phyloP scores from a whole-genome alignment of 2,329 filamentous ascomycete species.

The Graphilbum ipis-grandicollis region DNA sequence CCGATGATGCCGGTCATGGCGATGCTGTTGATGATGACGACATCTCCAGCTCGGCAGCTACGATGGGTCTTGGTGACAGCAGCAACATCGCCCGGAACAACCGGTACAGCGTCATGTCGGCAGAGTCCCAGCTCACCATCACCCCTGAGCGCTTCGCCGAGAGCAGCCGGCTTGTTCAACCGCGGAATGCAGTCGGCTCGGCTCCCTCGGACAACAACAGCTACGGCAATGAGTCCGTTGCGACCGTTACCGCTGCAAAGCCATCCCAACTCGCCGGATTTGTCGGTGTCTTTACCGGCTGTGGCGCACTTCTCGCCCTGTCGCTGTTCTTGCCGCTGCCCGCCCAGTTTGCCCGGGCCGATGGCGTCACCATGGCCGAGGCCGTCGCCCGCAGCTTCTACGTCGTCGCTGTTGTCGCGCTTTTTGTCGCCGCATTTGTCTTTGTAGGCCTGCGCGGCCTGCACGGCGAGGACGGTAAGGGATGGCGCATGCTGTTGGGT shows the following conservation, averaged over 20 bases:
- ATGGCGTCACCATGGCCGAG: constrained; percentile 53
- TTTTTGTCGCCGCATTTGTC: constrained; percentile 57
- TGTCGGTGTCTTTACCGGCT: constrained; percentile 84
- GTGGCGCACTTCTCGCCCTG: constrained; percentile 75
- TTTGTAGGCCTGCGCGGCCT: constrained; percentile 57
- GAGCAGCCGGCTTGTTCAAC: too few relatives aligned
- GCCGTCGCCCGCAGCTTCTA: constrained; percentile 80
- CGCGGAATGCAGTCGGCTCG: constrained; percentile 10
- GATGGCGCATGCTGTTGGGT: constrained; percentile 42
- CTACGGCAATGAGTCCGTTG: constrained; percentile 8
- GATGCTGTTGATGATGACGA: too few relatives aligned
- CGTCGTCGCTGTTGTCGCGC: constrained; percentile 55
- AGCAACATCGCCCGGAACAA: constrained; percentile 58
- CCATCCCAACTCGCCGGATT: constrained; percentile 59
- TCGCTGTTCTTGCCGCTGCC: constrained; percentile 74
- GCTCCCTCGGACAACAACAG: constrained; percentile 10
- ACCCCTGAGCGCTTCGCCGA: constrained; percentile 42
- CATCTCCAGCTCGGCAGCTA: constrained; percentile 1
- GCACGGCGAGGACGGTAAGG: constrained; percentile 62
- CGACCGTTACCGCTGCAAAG: constrained; percentile 17
- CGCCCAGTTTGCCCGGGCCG: constrained; percentile 52
- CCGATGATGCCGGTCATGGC: too few relatives aligned
- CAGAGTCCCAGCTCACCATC: constrained; percentile 60
- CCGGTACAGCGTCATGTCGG: constrained; percentile 47
- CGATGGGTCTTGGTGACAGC: constrained; percentile 51